Conservation (phyloP, 495 filamentous ascomycete species). For the Tuber indicum region DNA sequence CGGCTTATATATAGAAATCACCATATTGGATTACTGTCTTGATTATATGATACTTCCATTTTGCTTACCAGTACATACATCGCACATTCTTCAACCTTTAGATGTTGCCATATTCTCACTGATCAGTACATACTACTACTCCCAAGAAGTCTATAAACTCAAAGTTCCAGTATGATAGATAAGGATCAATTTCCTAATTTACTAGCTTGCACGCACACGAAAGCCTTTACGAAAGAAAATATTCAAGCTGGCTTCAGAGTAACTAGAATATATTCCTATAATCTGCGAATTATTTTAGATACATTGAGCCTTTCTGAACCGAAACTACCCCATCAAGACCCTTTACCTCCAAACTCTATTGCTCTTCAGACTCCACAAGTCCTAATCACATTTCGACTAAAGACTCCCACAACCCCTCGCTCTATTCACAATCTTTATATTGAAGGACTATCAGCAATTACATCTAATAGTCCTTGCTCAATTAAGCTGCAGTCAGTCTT, state of each 20-base stretch:
- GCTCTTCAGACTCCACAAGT: too few relatives aligned
- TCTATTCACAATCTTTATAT: too few relatives aligned
- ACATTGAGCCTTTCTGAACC: background rate
- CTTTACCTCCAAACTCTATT: too few relatives aligned
- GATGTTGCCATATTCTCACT: slow-evolving; percentile 13
- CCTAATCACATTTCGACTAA: too few relatives aligned
- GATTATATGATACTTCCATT: slow-evolving; percentile 12
- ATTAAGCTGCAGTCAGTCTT: too few relatives aligned
- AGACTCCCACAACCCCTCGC: too few relatives aligned
- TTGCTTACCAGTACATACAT: slow-evolving; percentile 11
- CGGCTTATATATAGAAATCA: slow-evolving; percentile 1
- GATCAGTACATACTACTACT: slow-evolving; percentile 8
- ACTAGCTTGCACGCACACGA: background rate
- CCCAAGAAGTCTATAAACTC: background rate
- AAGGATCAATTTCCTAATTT: slow-evolving; percentile 17
- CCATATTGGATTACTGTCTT: slow-evolving; percentile 11
- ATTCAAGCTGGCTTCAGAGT: background rate
- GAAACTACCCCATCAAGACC: rapidly evolving
- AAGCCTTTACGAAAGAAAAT: slow-evolving; percentile 6
- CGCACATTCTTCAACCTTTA: slow-evolving; percentile 8
- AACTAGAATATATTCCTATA: slow-evolving; percentile 1
- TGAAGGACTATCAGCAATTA: too few relatives aligned
- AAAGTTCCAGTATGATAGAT: background rate
- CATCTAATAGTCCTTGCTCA: too few relatives aligned
- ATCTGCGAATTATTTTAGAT: background rate